phyloP scores from a whole-genome alignment of 805 yeast species.

The Candida takata region DNA sequence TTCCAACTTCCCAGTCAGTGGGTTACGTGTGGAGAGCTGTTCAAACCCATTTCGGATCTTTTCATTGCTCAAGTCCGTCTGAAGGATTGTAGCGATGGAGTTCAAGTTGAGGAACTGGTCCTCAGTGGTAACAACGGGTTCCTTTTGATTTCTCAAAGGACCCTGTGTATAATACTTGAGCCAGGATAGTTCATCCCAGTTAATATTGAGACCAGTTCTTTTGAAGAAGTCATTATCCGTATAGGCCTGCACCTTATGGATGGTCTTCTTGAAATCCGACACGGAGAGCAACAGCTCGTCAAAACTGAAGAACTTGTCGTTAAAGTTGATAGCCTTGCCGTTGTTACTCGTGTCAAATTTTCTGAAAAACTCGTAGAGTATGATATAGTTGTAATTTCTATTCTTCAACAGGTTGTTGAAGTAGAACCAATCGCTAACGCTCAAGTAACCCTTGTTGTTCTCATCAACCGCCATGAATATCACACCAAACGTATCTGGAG shows the following conservation, averaged over 20 bases:
- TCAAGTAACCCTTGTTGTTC: slow-evolving; percentile 58
- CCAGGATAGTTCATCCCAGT: slow-evolving; percentile 28
- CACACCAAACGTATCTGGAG: slow-evolving; percentile 56
- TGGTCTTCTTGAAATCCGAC: slow-evolving; percentile 26
- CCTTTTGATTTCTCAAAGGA: slow-evolving; percentile 5
- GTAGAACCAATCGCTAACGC: slow-evolving; percentile 63
- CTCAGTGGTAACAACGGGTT: slow-evolving; percentile 4
- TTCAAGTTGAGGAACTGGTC: slow-evolving; percentile 29
- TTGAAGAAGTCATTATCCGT: slow-evolving; percentile 26
- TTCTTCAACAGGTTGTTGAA: slow-evolving; percentile 53
- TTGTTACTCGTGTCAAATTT: slow-evolving; percentile 33
- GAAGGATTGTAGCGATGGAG: slow-evolving; percentile 34
- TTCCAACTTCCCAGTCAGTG: slow-evolving; percentile 22
- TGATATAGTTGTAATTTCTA: slow-evolving; percentile 39
- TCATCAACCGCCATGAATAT: slow-evolving; percentile 79
- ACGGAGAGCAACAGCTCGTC: slow-evolving; percentile 28
- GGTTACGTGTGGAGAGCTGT: slow-evolving; percentile 27
- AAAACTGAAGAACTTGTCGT: slow-evolving; percentile 31
- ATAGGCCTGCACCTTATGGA: slow-evolving; percentile 26
- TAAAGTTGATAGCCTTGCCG: slow-evolving; percentile 31
- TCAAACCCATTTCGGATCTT: slow-evolving; percentile 21
- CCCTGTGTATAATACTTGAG: slow-evolving; percentile 15
- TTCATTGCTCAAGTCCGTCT: slow-evolving; percentile 32
- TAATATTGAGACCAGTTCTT: slow-evolving; percentile 25
- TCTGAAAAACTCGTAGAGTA: slow-evolving; percentile 48